Evolutionary conservation across 2,329 filamentous ascomycete genomes (phyloP).

Genomic region (Sporothrix euskadiensis): DNA sequence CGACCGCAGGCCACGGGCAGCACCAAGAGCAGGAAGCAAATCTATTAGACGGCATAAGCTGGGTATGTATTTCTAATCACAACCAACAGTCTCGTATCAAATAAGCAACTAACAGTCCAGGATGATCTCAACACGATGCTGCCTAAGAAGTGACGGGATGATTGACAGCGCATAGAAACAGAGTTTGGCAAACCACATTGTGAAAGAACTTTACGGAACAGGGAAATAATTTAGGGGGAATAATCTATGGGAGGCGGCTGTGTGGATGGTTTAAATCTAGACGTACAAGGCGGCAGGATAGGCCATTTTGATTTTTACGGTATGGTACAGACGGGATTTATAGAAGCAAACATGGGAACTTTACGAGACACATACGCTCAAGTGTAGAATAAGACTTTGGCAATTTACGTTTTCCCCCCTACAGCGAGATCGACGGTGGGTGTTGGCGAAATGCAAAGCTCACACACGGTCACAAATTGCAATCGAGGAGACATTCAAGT

Average conservation of each 20-base stretch:
- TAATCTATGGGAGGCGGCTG: no score
- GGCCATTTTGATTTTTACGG: not conserved
- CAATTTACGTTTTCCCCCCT: no score
- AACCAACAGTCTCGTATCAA: not conserved
- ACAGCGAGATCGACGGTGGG: no score
- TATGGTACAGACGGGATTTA: not conserved
- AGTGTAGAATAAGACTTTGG: no score
- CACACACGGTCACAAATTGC: not conserved
- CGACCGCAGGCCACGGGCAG: not conserved
- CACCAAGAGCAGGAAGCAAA: constrained; percentile 9
- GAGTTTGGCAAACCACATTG: not conserved
- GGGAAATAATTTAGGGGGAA: not conserved
- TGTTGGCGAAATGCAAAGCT: no score
- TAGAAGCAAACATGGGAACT: not conserved
- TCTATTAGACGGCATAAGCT: constrained; percentile 24
- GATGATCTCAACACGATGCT: constrained; percentile 24
- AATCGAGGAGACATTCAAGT: not conserved
- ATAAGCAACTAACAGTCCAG: not conserved
- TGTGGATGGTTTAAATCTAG: no score
- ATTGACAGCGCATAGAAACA: not conserved
- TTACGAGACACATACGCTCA: no score
- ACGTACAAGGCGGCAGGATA: no score
- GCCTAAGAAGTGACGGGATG: not conserved
- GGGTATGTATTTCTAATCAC: not conserved
- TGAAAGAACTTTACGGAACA: not conserved